A percentile compares a stretch with the other conserved stretches of the same genome.
Conservation (phyloP, 1,284 basidiomycete species). For the Ceraceosorus bombacis region DNA sequence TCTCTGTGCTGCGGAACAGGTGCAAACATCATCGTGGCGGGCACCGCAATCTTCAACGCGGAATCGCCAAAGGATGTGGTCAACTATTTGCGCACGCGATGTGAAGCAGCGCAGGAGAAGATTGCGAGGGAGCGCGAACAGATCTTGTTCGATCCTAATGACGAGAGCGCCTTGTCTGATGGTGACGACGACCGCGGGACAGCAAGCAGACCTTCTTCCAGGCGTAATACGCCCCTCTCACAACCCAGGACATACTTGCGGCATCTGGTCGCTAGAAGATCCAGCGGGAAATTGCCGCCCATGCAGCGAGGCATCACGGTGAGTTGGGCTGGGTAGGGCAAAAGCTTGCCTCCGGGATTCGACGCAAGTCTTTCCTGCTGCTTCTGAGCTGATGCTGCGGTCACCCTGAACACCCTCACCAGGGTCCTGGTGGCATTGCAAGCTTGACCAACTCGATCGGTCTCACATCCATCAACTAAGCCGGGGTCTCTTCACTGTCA, state of each 20-base stretch:
- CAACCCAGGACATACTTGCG: constrained; percentile 33
- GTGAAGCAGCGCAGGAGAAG: constrained; percentile 43
- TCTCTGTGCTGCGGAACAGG: constrained; percentile 10
- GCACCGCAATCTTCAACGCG: constrained; percentile 87
- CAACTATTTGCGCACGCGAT: constrained; percentile 29
- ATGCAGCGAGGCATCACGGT: not conserved
- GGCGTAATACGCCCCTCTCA: constrained; percentile 24
- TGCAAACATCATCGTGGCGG: constrained; percentile 93
- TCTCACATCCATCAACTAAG: too few species aligned
- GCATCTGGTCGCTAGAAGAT: constrained; percentile 4
- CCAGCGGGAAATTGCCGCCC: not conserved
- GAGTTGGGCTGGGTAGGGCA: too few species aligned
- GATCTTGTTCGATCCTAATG: constrained; percentile 16
- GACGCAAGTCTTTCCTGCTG: too few species aligned
- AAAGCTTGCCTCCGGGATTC: too few species aligned
- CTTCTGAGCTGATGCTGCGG: too few species aligned
- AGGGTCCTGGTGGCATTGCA: too few species aligned
- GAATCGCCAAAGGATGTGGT: constrained; percentile 59
- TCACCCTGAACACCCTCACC: too few species aligned
- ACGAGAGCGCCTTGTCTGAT: constrained; percentile 9
- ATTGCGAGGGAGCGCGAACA: constrained; percentile 41
- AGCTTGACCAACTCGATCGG: too few species aligned
- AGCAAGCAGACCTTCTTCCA: constrained; percentile 16
- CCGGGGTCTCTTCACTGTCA: too few species aligned
- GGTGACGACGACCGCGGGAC: constrained; percentile 29